These are phyloP conservation scores for Cercophora samala DNA, from an alignment of 495 filamentous ascomycete genomes.

Conservation along the genomic window DNA sequence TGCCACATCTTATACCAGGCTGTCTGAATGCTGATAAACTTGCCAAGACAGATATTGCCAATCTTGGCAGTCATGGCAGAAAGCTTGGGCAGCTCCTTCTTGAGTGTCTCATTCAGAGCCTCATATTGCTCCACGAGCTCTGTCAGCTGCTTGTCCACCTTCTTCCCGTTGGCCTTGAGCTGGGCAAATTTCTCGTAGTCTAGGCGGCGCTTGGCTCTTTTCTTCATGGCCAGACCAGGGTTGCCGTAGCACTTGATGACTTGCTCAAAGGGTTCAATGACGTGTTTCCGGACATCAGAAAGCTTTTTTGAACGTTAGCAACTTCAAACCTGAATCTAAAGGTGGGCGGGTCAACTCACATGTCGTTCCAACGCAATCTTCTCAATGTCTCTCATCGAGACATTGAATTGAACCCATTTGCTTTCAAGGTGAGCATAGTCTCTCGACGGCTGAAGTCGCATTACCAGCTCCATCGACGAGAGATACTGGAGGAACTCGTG, in stretches of 20 bases:
- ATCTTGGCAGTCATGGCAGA: constrained; percentile 73
- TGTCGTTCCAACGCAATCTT: constrained; percentile 77
- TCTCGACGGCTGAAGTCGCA: constrained; percentile 53
- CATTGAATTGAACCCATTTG: constrained; percentile 84
- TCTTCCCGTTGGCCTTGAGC: constrained; percentile 67
- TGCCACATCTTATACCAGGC: constrained; percentile 78
- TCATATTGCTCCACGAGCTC: constrained; percentile 83
- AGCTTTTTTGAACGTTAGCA: constrained; percentile 54
- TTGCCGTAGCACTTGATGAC: constrained; percentile 76
- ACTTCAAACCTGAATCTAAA: background rate
- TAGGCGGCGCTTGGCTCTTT: constrained; percentile 81
- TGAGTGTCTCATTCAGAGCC: constrained; percentile 86
- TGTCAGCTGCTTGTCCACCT: constrained; percentile 72
- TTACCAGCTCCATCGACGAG: constrained; percentile 64
- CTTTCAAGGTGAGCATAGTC: constrained; percentile 76
- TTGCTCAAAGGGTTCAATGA: constrained; percentile 82
- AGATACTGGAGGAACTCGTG: constrained; percentile 68
- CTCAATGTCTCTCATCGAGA: constrained; percentile 76
- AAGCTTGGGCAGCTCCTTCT: constrained; percentile 86
- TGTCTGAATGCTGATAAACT: constrained; percentile 76
- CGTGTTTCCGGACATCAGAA: constrained; percentile 68
- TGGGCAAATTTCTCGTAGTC: constrained; percentile 70
- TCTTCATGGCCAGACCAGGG: constrained; percentile 81
- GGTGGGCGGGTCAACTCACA: constrained; percentile 51
- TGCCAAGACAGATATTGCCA: constrained; percentile 72